Evolutionary conservation across 805 yeast species (phyloP), one percentile per base, ranked within the genome.

Genomic region (Komagataella pseudopastoris): DNA sequence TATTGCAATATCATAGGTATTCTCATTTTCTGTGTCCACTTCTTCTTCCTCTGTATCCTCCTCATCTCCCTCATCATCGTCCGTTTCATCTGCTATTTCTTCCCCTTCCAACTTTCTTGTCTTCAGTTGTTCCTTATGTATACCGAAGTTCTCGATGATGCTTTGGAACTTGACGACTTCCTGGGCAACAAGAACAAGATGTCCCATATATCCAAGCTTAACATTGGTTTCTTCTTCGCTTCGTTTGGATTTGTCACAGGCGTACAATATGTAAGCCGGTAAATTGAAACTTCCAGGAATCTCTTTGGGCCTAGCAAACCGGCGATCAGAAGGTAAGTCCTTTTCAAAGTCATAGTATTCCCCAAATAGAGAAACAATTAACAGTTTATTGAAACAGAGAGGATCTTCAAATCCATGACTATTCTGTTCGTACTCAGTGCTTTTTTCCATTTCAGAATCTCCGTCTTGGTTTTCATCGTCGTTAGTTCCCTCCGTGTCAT

Each of bases 161-260:
- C 61, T 63, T 53, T 66, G 70, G 51, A 78, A 78, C 60, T 78
- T 78, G 48, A 77, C 81, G 36, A 78, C 74, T 55, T 78, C 83
- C 57, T 78, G 83, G 54, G 81, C 77, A 20, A 78, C 74, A 30
- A 78, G 63, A 16, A 78, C 76, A 49, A 78, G 60, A 62, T 78
- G 83, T 0, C 83, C 83, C 78, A 78, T 75, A 58, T 76, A 78
- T 0, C 83, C 83, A 2, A 79, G 74, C 47, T 78, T 65, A 23
- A 78, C 72, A n/a, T 63, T 67, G 3, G 61, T 64, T 12, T 55
- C 51, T 50, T 63, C 63, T 56, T 75, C 70, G 49, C 54, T 55
- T 16, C 58, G 57, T 23, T 58, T 59, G 0, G 69, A 65, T n/a
- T 53, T 49, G 6, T 60, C 56, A 54, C 58, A 63, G 50, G 67